Percentiles rank a stretch among this genome's conserved stretches.
Evolutionary conservation across 306 rosid species (phyloP).

Genomic region (Fagus crenata): DNA sequence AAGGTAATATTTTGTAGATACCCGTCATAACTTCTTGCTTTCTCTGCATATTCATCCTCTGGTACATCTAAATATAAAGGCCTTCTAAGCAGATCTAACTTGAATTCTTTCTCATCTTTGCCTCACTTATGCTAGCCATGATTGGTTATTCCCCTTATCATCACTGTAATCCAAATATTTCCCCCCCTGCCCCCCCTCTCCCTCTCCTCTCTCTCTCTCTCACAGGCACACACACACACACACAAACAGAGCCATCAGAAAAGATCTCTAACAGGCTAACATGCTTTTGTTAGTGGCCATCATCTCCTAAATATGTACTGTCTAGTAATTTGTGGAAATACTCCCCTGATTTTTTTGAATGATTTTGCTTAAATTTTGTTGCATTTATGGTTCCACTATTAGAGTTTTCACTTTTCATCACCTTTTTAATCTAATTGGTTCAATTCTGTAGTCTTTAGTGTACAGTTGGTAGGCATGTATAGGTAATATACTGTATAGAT

Average conservation of each 20-base stretch:
- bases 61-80: not conserved
- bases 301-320: not conserved
- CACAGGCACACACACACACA: no score
- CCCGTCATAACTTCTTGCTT: not conserved
- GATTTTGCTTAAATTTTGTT: not conserved
- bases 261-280: not conserved
- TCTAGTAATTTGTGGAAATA: not conserved
- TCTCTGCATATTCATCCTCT: not conserved
- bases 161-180: not conserved
- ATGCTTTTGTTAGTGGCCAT: not conserved
- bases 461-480: not conserved
- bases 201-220: no score
- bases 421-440: not conserved
- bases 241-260: not conserved
- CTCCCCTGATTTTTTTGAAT: not conserved
- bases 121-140: not conserved
- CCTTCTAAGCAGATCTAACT: slow-evolving; percentile 1
- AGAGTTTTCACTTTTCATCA: not conserved
- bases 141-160: not conserved
- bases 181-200: no score
- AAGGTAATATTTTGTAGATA: slow-evolving; percentile 47
- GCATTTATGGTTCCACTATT: not conserved
- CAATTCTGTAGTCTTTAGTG: not conserved
- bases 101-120: not conserved
- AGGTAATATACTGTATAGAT: not conserved